Base-by-base conservation (phyloP, 148 eudicot genomes). In the Dysphania ambrosioides region DNA sequence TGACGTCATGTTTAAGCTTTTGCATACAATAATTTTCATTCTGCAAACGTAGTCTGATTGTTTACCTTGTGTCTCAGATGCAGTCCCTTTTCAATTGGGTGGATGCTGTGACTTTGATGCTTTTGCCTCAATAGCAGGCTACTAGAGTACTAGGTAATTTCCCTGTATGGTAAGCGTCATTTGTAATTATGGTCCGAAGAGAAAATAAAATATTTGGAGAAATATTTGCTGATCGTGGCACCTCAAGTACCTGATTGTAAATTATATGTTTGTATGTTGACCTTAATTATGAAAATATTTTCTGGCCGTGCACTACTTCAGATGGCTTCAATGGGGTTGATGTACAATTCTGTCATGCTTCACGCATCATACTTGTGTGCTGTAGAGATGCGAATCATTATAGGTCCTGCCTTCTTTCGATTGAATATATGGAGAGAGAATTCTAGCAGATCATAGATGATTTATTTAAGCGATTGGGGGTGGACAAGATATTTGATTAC, bases 241-340 rank as follows among this genome's bases (percentile, higher is more conserved):
- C 72, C 16, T 47, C 61, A 41, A 63, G 75, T 71, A 82, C 71
- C 49, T 74, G 79, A 21, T 44, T 82, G 84, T 82, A 82, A 78
- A 78, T 78, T 82, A 72, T 49, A 69, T 72, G 34, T 57, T 27
- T 38, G 53, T 71, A 65, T 38, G 66, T 32, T 23, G 70, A 30
- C 76, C 63, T 80, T 51, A 53, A 60, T 62, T 53, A 63, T 74
- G 34, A 8, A 47, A 30, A 40, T 64, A 13, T 56, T 56, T 64
- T 72, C 59, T 74, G 76, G 71, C 76, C 47, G 44, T 59, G 67
- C 65, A 8, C 24, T 44, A 53, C 51, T 59, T 73, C 27, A 32
- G 66, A 24, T 30, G 41, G 61, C 40, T 16, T 10, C 21, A 24
- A 41, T 16, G 27, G 51, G 6, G 23, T 41, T 34, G 56, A 72